A percentile compares a stretch with the other conserved stretches of the same genome.
Conservation (phyloP, 2,329 filamentous ascomycete species). For the Daldinia sp. region DNA sequence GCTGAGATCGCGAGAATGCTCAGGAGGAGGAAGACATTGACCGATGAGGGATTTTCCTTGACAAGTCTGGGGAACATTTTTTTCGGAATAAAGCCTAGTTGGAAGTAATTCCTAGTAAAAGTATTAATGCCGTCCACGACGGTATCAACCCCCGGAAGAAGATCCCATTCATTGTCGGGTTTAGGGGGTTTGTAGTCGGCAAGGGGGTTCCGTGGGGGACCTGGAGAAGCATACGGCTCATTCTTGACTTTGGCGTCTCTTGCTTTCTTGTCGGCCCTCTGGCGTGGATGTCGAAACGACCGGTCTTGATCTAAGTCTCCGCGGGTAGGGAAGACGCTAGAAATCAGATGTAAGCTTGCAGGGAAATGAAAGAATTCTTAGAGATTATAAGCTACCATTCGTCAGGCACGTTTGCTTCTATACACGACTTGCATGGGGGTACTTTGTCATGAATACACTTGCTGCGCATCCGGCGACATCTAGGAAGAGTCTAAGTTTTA, state of each 20-base stretch:
- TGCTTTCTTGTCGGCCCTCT: constrained; percentile 56
- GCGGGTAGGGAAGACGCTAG: constrained; percentile 60
- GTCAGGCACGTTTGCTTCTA: constrained; percentile 57
- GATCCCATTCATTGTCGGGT: constrained; percentile 56
- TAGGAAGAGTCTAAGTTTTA: constrained; percentile 39
- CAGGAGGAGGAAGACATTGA: constrained; percentile 63
- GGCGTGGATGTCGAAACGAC: constrained; percentile 63
- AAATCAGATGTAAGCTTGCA: constrained; percentile 9
- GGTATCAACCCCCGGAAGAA: constrained; percentile 58
- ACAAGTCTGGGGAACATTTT: constrained; percentile 58
- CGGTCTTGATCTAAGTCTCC: constrained; percentile 64
- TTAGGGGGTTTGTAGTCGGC: constrained; percentile 49
- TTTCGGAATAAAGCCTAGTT: constrained; percentile 67
- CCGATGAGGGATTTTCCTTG: constrained; percentile 55
- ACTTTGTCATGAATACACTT: constrained; percentile 62
- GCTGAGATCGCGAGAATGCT: constrained; percentile 65
- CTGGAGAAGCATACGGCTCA: constrained; percentile 38
- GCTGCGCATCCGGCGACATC: constrained; percentile 64
- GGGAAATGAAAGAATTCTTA: background rate
- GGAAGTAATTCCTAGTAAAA: constrained; percentile 65
- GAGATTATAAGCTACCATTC: constrained; percentile 55
- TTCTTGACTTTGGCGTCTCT: constrained; percentile 48
- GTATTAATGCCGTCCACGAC: constrained; percentile 61
- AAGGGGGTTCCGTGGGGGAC: constrained; percentile 36
- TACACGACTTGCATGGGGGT: constrained; percentile 61